phyloP scores from a whole-genome alignment of 1,284 basidiomycete genomes.

The Chalciporus sp. region DNA sequence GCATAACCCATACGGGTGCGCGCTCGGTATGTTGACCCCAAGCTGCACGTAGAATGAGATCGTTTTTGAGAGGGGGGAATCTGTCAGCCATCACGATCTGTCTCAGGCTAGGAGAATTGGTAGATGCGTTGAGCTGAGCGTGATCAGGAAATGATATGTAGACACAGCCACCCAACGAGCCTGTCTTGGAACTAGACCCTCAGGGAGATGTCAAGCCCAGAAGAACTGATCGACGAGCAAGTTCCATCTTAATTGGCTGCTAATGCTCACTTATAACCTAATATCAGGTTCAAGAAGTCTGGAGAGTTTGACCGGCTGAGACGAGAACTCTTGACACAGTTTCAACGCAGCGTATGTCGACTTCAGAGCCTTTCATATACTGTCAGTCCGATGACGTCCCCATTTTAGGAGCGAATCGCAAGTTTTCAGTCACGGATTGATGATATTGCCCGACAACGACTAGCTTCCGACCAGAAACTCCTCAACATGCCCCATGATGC shows the following conservation, averaged over 20 bases:
- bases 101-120: no score
- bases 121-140: no score
- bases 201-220: conserved; percentile 48
- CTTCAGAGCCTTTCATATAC: neutral
- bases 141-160: no score
- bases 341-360: conserved; percentile 61
- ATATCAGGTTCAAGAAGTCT: conserved; percentile 71
- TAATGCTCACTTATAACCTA: neutral
- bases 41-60: conserved; percentile 88
- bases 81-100: conserved; percentile 30
- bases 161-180: conserved; percentile 20
- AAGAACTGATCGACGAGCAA: conserved; percentile 63
- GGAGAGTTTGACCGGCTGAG: conserved; percentile 77
- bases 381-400: neutral
- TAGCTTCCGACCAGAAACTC: conserved; percentile 56
- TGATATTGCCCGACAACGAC: conserved; percentile 58
- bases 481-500: conserved; percentile 55
- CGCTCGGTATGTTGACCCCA: conserved; percentile 85
- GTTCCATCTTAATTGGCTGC: conserved; percentile 14
- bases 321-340: conserved; percentile 63
- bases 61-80: conserved; percentile 86
- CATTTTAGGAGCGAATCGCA: conserved; percentile 48
- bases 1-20: conserved; percentile 99
- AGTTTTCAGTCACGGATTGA: conserved; percentile 59
- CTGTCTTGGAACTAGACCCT: neutral